Conservation (phyloP, 306 rosid genomes). For the Senna siamea region DNA sequence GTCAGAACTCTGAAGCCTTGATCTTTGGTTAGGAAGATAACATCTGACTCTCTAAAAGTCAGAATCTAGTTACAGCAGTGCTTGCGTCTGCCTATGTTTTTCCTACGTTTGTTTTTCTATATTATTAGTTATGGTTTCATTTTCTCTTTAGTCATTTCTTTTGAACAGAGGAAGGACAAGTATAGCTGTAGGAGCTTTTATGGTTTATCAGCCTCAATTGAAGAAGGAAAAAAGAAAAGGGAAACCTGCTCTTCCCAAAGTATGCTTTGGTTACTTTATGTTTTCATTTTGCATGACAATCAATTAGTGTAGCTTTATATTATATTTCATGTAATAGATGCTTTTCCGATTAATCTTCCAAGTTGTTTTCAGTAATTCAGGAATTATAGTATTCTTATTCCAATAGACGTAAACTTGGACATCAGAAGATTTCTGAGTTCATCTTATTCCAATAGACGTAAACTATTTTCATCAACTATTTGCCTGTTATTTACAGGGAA, state of each 20-base stretch:
- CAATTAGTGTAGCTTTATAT: not conserved
- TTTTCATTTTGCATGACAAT: conserved; percentile 28
- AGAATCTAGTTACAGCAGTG: not conserved
- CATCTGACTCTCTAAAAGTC: not conserved
- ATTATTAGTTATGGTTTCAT: not conserved
- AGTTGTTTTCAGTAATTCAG: not conserved
- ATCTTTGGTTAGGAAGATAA: not conserved
- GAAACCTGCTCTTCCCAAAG: conserved; percentile 77
- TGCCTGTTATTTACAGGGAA: conserved; percentile 52
- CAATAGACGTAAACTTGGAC: conserved; percentile 9
- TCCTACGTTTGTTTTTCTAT: not conserved
- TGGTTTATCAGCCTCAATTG: conserved; percentile 61
- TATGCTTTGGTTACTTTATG: conserved; percentile 37
- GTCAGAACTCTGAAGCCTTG: not conserved
- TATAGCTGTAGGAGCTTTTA: conserved; percentile 76
- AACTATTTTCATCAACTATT: conserved; percentile 16
- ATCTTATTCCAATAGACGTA: conserved; percentile 24
- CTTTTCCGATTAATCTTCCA: not conserved
- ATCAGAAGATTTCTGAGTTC: conserved; percentile 2
- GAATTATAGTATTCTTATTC: not conserved
- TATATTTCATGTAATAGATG: not conserved
- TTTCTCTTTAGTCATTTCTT: not conserved
- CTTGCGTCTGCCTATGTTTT: not conserved
- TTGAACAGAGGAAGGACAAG: conserved; percentile 87
- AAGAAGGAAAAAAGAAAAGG: conserved; percentile 70